phyloP scores from a whole-genome alignment of 257 asterid genomes.

The Coffea eugenioides region DNA sequence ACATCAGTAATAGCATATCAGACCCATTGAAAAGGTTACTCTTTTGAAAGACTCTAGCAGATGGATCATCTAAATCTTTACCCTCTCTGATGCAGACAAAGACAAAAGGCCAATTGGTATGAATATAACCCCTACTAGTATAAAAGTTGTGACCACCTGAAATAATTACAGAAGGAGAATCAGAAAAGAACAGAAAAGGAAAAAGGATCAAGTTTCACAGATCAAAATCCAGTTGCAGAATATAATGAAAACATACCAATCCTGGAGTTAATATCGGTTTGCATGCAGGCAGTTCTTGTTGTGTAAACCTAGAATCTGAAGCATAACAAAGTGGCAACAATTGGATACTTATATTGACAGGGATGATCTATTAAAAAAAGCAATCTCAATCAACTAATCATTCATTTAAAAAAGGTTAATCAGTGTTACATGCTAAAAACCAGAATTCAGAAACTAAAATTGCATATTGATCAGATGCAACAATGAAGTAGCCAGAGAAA shows the following conservation, averaged over 20 bases:
- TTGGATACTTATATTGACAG: not conserved
- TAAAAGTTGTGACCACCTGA: conserved; percentile 68
- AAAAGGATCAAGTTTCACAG: not conserved
- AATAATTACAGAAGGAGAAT: conserved; percentile 16
- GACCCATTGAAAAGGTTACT: not conserved
- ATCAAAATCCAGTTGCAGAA: not conserved
- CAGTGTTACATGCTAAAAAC: not conserved
- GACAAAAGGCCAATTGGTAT: conserved; percentile 81
- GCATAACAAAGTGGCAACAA: not conserved
- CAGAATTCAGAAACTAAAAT: not conserved
- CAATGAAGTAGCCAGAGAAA: not conserved
- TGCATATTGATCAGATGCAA: not conserved
- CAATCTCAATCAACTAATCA: not conserved
- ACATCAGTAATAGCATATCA: conserved; percentile 4
- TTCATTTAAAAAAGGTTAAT: not conserved
- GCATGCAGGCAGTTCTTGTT: conserved; percentile 98
- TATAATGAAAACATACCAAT: conserved; percentile 40
- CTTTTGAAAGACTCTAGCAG: not conserved
- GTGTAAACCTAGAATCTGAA: conserved; percentile 90
- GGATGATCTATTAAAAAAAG: not conserved
- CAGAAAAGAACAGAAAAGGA: not conserved
- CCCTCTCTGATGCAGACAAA: conserved; percentile 67
- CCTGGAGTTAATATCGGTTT: conserved; percentile 91
- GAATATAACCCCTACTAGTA: conserved; percentile 62
- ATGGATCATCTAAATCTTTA: conserved; percentile 17